A percentile compares a stretch with the other conserved stretches of the same genome.
Evolutionary conservation across 2,329 filamentous ascomycete species (phyloP).

Genomic region (Cercospora sojina): DNA sequence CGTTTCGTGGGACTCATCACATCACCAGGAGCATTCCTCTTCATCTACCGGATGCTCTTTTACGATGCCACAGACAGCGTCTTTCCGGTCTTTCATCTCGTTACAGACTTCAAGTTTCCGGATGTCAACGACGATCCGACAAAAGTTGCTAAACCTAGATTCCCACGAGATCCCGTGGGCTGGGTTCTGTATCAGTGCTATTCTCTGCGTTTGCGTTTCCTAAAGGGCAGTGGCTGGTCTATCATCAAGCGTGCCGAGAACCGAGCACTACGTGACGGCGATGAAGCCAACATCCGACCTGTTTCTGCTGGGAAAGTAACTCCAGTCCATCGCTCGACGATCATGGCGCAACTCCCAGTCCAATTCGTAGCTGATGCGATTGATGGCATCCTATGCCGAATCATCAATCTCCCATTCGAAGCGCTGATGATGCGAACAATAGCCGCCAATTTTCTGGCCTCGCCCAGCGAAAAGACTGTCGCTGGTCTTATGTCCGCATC

Average conservation of each 20-base stretch:
- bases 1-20: conserved; percentile 16
- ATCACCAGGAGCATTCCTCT: conserved; percentile 25
- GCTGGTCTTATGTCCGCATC: neutral
- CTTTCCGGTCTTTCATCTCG: conserved; percentile 21
- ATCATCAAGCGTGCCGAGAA: conserved; percentile 11
- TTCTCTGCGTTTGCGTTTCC: conserved; percentile 18
- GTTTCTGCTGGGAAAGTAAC: neutral
- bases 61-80: conserved; percentile 22
- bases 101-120: conserved; percentile 29
- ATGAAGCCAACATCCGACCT: conserved; percentile 4
- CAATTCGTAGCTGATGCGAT: conserved; percentile 25
- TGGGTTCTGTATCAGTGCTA: conserved; percentile 29
- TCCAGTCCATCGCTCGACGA: conserved; percentile 26
- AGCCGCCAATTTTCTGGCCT: conserved; percentile 23
- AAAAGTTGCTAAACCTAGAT: neutral
- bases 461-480: conserved; percentile 5
- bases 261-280: neutral
- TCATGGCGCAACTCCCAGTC: conserved; percentile 29
- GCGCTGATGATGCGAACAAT: conserved; percentile 28
- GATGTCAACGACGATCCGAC: conserved; percentile 20
- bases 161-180: conserved; percentile 26
- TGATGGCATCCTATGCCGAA: conserved; percentile 26
- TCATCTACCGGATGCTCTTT: conserved; percentile 18
- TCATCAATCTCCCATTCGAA: conserved; percentile 32
- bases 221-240: conserved; percentile 30